phyloP scores from a whole-genome alignment of 2,329 filamentous ascomycete species.

The Hymenoscyphus occultus region DNA sequence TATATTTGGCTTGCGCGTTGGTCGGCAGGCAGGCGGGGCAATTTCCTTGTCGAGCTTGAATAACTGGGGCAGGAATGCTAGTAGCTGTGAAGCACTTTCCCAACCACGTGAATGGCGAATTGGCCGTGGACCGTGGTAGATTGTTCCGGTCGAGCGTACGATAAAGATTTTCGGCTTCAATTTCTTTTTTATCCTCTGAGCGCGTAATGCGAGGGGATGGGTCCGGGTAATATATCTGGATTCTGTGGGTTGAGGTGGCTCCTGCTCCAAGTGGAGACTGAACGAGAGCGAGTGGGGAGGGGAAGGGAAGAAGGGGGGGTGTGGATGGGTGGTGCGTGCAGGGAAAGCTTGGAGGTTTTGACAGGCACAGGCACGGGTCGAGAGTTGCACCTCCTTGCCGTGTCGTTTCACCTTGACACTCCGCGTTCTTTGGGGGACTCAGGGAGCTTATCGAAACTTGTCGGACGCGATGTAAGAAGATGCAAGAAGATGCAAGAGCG shows the following conservation, averaged over 20 bases:
- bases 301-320: not conserved
- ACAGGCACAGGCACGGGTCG: not conserved
- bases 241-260: not conserved
- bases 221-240: slow-evolving; percentile 1
- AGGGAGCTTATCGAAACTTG: not conserved
- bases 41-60: not conserved
- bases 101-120: not conserved
- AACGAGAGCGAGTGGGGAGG: not conserved
- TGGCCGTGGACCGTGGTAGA: not conserved
- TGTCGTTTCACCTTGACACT: slow-evolving; percentile 3
- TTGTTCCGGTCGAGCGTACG: not conserved
- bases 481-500: not conserved
- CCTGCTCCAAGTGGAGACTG: not conserved
- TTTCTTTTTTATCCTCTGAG: not conserved
- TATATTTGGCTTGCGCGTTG: not conserved
- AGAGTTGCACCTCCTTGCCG: not conserved
- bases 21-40: not conserved
- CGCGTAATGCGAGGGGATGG: slow-evolving; percentile 1
- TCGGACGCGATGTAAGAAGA: no score
- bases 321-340: not conserved
- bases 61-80: not conserved
- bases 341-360: not conserved
- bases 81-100: not conserved
- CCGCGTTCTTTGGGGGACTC: not conserved
- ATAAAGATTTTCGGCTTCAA: not conserved